A percentile compares a stretch with the other conserved stretches of the same genome.
Conservation (phyloP, 2,329 filamentous ascomycete genomes). For the Fusarium bactridioides region DNA sequence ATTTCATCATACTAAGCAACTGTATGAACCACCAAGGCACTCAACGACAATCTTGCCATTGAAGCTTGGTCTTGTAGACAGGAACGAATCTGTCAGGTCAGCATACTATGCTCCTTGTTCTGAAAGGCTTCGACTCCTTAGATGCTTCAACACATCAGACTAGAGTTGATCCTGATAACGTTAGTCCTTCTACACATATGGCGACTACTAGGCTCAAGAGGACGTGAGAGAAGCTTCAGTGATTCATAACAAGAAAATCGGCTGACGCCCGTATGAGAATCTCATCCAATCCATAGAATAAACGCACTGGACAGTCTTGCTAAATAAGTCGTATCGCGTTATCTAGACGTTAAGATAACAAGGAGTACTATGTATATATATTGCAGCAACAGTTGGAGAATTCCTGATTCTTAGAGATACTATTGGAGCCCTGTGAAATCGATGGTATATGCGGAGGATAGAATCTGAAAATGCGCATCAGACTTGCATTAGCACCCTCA, state of each 20-base stretch:
- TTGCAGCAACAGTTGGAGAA: background rate
- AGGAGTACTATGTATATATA: background rate
- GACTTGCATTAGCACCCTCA: constrained; percentile 18
- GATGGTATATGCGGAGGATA: background rate
- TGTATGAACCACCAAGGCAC: background rate
- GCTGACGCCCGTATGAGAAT: background rate
- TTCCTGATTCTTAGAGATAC: background rate
- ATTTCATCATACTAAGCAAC: background rate
- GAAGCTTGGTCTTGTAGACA: background rate
- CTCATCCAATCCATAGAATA: background rate
- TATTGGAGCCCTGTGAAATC: background rate
- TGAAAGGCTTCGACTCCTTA: background rate
- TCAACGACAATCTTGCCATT: background rate
- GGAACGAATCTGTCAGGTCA: background rate
- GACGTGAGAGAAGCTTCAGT: background rate
- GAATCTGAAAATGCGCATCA: constrained; percentile 4
- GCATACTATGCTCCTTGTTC: background rate
- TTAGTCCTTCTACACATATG: background rate
- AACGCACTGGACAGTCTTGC: background rate
- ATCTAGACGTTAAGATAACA: background rate
- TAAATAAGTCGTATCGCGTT: background rate
- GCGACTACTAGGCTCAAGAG: background rate
- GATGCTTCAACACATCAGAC: background rate
- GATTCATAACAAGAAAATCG: background rate
- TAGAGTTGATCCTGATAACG: background rate